Evolutionary conservation across 371 early-diverging fungal genomes (phyloP), one percentile per base, ranked within the genome.

Genomic region (Rhizopus sp.): DNA sequence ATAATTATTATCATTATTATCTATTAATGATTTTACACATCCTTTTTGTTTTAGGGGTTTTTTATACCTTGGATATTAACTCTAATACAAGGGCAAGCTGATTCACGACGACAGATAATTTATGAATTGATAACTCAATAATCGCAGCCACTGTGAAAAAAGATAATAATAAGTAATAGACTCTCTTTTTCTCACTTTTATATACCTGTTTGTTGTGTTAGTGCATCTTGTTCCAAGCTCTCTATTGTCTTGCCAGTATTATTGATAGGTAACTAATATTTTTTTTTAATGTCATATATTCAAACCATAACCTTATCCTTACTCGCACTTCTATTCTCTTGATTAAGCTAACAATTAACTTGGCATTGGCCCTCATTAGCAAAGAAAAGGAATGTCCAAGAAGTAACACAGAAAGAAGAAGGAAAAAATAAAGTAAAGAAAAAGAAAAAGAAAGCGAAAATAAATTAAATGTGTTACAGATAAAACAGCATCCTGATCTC

Each of bases 201-300:
- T 16, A 34, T 46, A 64, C 75, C 80, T 55, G 84, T 85, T 58
- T 87, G 87, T 60, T 84, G 82, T 50, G 86, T 78, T 30, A 84
- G 68, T 52, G 87, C 82, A 72, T 88, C 87, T 53, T 79, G 70
- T 53, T 87, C 86, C 55, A 87, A 65, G 34, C 61, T 66, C 51
- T 87, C 86, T 16, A 87, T 66, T 40, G 74, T 65, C 52, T 76
- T 69, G 7, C 85, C 83, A 0, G 62, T 37, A 46, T 69, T 83
- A 59, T 87, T 82, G 31, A 75, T 75, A 16, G 89, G 87, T 40
- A 87, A 68, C 87, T 87, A 50, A 23, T n/a, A n/a, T 5, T 52
- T 30, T 34, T 29, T 45, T 39, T 42, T 34, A 33, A 35, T n/a
- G n/a, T 32, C 4, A 52, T 35, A 35, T n/a, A 44, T 13, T 23